These are phyloP conservation scores for Trichosporon sp. DNA, from an alignment of 1,284 basidiomycete genomes.

Conservation along the genomic window DNA sequence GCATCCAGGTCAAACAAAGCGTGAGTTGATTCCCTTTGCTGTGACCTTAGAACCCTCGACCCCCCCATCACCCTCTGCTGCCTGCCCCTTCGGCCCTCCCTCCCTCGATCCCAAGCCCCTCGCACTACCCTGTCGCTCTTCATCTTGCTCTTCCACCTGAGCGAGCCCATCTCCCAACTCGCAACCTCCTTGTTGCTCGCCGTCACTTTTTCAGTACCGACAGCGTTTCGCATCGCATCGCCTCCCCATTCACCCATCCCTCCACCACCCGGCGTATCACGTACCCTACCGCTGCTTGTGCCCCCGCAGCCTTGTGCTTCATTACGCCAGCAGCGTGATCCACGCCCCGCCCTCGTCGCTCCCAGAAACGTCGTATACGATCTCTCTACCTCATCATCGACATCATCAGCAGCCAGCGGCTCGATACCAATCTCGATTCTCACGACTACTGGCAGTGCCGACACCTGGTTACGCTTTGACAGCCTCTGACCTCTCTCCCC, in stretches of 20 bases:
- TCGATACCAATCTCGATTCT: conserved; percentile 8
- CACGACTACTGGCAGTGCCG: conserved; percentile 14
- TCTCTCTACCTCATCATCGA: neutral
- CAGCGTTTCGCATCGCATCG: conserved; percentile 13
- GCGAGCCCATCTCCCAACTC: conserved; percentile 1
- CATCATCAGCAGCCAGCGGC: conserved; percentile 3
- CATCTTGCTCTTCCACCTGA: conserved; percentile 14
- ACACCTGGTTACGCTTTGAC: conserved; percentile 16
- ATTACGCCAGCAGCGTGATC: neutral
- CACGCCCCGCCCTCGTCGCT: conserved; percentile 1
- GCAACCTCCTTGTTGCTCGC: neutral
- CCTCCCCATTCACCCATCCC: neutral
- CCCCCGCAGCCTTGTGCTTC: neutral
- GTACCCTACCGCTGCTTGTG: neutral
- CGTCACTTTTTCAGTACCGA: neutral
- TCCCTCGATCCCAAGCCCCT: conserved; percentile 8
- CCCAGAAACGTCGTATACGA: conserved; percentile 13
- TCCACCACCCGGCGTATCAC: neutral
- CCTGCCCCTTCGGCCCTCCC: neutral
- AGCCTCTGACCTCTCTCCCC: neutral
- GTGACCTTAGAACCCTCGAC: conserved; percentile 14
- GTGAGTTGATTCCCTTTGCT: conserved; percentile 18
- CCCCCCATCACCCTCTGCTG: neutral
- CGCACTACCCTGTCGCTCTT: conserved; percentile 10
- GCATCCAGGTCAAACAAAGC: conserved; percentile 18